Conservation (phyloP, 169 alveolate species). For the Plasmodium coatneyi region DNA sequence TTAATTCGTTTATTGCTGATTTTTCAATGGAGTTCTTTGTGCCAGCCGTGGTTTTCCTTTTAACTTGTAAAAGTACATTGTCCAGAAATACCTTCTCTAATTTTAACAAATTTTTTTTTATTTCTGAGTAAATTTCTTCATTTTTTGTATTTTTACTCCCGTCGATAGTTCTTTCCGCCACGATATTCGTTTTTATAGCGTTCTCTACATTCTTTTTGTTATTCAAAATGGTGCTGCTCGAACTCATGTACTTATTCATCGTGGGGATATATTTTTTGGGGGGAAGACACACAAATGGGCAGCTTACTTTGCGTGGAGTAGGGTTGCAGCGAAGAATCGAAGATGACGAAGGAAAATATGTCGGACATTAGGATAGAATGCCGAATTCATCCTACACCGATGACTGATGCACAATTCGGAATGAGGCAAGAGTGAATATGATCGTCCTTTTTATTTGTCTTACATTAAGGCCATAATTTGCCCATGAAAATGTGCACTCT, state of each 20-base stretch:
- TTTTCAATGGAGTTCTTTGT: slow-evolving; percentile 44
- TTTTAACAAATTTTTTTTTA: slow-evolving; percentile 46
- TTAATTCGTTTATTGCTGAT: slow-evolving; percentile 58
- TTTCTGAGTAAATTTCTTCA: slow-evolving; percentile 46
- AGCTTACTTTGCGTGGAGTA: background rate
- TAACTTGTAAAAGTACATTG: slow-evolving; percentile 62
- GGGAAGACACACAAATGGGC: background rate
- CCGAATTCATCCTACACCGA: background rate
- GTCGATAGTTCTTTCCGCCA: background rate
- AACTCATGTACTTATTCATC: slow-evolving; percentile 65
- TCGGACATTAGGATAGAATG: background rate
- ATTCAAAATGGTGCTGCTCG: slow-evolving; percentile 61
- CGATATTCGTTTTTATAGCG: slow-evolving; percentile 10
- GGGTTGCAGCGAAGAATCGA: background rate
- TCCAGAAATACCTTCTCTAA: slow-evolving; percentile 45
- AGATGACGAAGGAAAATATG: background rate
- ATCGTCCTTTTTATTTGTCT: background rate
- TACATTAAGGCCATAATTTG: background rate
- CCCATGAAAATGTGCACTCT: background rate
- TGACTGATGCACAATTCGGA: background rate
- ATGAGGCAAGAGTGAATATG: background rate
- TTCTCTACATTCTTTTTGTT: slow-evolving; percentile 22
- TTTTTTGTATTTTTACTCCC: slow-evolving; percentile 3
- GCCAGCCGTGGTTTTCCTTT: slow-evolving; percentile 30
- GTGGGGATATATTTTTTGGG: background rate